Evolutionary conservation across 140 eudicot species (phyloP).

Genomic region (Senecio squalidus): DNA sequence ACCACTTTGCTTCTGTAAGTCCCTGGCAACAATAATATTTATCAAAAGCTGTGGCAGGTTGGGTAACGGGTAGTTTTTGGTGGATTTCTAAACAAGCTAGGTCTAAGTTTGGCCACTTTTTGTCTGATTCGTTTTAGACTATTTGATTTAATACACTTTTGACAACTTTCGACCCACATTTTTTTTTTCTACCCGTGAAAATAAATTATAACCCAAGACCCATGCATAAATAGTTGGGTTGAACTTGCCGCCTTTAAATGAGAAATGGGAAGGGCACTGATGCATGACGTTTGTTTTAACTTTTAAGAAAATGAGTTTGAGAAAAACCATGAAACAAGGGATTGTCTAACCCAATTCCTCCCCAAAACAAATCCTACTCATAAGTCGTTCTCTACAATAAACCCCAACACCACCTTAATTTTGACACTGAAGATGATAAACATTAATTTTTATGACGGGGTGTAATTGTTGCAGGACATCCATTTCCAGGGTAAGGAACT

Average conservation of each 20-base stretch:
- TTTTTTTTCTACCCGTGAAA: too few species aligned
- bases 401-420: too few species aligned
- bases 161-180: not conserved
- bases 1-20: constrained; percentile 97
- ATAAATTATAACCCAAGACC: not conserved
- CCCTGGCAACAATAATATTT: not conserved
- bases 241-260: not conserved
- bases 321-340: too few species aligned
- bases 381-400: too few species aligned
- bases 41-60: not conserved
- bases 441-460: not conserved
- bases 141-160: not conserved
- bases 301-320: too few species aligned
- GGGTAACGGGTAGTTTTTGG: not conserved
- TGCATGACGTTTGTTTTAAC: too few species aligned
- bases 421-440: not conserved
- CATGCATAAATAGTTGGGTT: not conserved
- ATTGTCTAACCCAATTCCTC: too few species aligned
- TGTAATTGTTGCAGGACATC: constrained; percentile 61
- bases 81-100: not conserved
- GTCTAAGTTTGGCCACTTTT: constrained; percentile 2
- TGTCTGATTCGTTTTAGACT: too few species aligned
- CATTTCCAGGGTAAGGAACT: constrained; percentile 88
- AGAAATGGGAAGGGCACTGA: too few species aligned
- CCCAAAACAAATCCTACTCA: too few species aligned